Base-by-base conservation (phyloP, 768 basidiomycete species). In the Tricholoma bakamatsutake region DNA sequence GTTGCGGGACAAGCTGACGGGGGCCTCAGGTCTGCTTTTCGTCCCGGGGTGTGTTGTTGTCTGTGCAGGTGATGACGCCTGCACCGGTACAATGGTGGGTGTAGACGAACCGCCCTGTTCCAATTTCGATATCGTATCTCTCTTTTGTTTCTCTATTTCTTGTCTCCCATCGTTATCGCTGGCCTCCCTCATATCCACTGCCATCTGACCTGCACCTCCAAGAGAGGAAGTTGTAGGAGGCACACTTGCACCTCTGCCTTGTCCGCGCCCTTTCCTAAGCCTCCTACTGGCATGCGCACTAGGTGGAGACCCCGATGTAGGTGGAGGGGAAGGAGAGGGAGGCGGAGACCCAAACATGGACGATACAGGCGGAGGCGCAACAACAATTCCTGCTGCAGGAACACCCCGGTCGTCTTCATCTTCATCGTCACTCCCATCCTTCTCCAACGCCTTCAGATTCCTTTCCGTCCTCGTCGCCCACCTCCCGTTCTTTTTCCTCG, bases 381-480 rank as follows among this genome's bases (percentile, higher is more conserved):
- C 1, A 2, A 46, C 13, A 5, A 5, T 15, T 5, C 2, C 18
- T 21, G 21, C 42, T 17, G 1, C 39, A 5, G 5, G 13, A 13
- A 18, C 11, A 4, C 8, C 43, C 11, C 2, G 2, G 27, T 17
- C n/a, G n/a, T 31, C 46, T 4, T 48, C 28, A 6, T n/a, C 52
- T 3, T 34, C 43, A 37, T 27, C 53, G 37, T 47, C 56, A 37
- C 54, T 50, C 34, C 27, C 40, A 33, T 31, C 28, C 15, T 31
- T 54, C 51, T 56, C 50, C 42, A 65, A 24, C 1, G 31, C 58
- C 45, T 56, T 62, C 52, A 64, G 13, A 46, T 67, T 68, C 42
- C 52, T 56, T 34, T 65, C 63, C 10, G 66, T 68, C 52, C 69
- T 40, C 43, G 55, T 66, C 18, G 59, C 57, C 68, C 68, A 69